Percentiles rank a stretch among this genome's conserved stretches.
phyloP scores from a whole-genome alignment of 257 asterid species.

The Solanum tacnaense region DNA sequence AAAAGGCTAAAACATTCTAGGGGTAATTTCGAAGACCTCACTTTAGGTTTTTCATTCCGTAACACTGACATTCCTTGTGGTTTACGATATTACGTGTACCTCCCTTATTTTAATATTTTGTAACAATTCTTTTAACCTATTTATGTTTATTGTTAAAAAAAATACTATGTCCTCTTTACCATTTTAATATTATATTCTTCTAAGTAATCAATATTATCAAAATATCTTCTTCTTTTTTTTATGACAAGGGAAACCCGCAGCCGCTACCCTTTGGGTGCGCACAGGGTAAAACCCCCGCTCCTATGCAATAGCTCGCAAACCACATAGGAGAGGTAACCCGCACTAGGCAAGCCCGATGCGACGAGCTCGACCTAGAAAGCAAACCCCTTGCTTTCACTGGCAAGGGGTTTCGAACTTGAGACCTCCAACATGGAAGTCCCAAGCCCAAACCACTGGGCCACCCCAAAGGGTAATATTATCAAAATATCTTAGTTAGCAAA shows the following conservation, averaged over 20 bases:
- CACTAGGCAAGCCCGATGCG: no score
- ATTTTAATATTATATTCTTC: background rate
- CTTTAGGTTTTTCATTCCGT: background rate
- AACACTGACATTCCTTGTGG: background rate
- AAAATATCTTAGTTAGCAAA: background rate
- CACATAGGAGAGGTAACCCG: no score
- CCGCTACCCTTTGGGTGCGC: no score
- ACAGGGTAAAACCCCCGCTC: no score
- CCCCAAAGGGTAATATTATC: no score
- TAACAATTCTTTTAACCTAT: background rate
- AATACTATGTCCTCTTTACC: background rate
- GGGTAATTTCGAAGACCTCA: background rate
- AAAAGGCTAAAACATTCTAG: background rate
- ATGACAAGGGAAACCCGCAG: no score
- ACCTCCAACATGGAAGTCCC: no score
- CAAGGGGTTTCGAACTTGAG: no score
- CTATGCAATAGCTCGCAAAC: no score
- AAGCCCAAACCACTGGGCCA: no score
- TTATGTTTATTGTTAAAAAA: background rate
- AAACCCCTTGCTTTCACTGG: no score
- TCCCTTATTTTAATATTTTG: background rate
- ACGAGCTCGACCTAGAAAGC: no score
- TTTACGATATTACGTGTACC: background rate
- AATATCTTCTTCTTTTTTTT: background rate
- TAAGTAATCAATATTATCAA: background rate